Evolutionary conservation across 192 early-diverging fungal genomes (phyloP).

Genomic region (Coemansia sp.): DNA sequence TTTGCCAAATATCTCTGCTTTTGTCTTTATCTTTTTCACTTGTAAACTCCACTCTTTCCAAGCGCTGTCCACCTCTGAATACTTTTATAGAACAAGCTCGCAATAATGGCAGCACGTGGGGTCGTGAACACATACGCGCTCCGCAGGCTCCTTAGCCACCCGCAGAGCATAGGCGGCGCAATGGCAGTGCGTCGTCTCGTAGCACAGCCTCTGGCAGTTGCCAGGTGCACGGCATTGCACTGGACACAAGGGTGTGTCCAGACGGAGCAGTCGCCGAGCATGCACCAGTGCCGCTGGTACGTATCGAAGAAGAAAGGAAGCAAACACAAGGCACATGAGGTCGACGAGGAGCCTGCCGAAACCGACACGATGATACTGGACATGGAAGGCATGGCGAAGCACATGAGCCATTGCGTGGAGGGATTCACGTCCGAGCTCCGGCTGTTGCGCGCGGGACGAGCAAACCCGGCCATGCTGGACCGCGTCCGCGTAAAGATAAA

Average conservation of each 20-base stretch:
- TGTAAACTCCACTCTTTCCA: too few species aligned
- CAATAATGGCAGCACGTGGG: background rate
- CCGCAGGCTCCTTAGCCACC: background rate
- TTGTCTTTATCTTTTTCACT: too few species aligned
- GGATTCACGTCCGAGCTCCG: constrained; percentile 67
- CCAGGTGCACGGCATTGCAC: background rate
- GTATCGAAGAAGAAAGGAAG: constrained; percentile 48
- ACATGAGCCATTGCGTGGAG: constrained; percentile 60
- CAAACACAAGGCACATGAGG: constrained; percentile 14
- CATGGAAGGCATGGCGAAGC: constrained; percentile 57
- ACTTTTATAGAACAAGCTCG: too few species aligned
- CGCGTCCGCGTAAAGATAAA: constrained; percentile 64
- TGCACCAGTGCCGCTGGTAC: constrained; percentile 28
- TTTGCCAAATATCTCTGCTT: too few species aligned
- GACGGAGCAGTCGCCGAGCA: background rate
- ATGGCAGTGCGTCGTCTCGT: background rate
- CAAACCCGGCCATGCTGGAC: constrained; percentile 78
- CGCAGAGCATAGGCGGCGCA: background rate
- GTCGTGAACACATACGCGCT: background rate
- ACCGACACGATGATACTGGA: constrained; percentile 56
- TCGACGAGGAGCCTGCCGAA: constrained; percentile 20
- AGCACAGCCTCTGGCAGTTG: background rate
- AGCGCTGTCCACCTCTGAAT: too few species aligned
- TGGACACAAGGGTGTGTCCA: background rate
- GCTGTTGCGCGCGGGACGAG: constrained; percentile 66